Conservation (phyloP, 2,329 filamentous ascomycete genomes). For the Diaporthe vaccinii region DNA sequence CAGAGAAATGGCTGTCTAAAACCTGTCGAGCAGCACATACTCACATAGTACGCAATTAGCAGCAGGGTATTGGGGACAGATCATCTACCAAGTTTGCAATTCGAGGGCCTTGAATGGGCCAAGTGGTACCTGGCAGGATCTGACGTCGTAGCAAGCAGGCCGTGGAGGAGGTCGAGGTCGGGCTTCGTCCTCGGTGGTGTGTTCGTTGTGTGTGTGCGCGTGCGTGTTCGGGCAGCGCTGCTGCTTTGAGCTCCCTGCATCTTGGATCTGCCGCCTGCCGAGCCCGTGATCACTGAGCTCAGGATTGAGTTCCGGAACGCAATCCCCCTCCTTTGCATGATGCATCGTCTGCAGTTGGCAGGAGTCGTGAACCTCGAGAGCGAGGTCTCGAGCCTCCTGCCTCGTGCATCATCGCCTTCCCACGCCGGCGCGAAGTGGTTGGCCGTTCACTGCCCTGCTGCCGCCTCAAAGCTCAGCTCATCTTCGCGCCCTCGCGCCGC, state of each 20-base stretch:
- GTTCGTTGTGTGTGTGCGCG: background rate
- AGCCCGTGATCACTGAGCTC: constrained; percentile 30
- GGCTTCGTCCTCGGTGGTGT: constrained; percentile 9
- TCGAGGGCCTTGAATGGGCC: background rate
- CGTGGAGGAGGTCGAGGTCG: constrained; percentile 1
- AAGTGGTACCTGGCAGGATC: constrained; percentile 25
- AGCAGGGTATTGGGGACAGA: background rate
- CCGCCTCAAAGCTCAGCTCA: constrained; percentile 22
- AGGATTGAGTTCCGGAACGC: constrained; percentile 38
- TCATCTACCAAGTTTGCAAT: background rate
- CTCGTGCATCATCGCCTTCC: constrained; percentile 2
- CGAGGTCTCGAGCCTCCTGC: constrained; percentile 23
- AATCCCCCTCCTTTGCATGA: constrained; percentile 32
- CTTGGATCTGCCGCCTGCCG: constrained; percentile 38
- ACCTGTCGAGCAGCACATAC: background rate
- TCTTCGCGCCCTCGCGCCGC: background rate
- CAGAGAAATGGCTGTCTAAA: background rate
- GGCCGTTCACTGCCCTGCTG: background rate
- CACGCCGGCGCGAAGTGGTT: constrained; percentile 6
- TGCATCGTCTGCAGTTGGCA: constrained; percentile 35
- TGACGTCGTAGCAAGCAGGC: constrained; percentile 5
- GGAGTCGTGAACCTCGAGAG: constrained; percentile 27
- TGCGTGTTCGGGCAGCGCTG: constrained; percentile 26
- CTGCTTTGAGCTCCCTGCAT: constrained; percentile 39
- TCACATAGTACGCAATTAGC: background rate